phyloP scores from a whole-genome alignment of 345 rosid species.

The Arabis hirsuta region DNA sequence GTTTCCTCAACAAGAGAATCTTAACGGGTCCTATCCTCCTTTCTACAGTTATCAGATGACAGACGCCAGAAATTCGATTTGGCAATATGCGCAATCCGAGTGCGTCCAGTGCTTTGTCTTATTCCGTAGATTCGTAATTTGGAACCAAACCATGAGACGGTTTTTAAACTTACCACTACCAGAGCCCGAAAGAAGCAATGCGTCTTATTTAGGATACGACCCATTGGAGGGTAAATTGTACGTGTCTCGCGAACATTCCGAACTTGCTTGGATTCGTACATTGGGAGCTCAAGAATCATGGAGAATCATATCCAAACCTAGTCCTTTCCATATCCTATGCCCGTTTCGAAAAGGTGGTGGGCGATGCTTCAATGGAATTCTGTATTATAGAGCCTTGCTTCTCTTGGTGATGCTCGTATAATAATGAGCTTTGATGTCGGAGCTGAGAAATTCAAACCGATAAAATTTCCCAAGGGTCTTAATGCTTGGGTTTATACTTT shows the following conservation, averaged over 20 bases:
- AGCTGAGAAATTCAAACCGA: constrained; percentile 1
- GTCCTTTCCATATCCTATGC: too few species aligned
- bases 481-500: accelerated
- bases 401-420: background rate
- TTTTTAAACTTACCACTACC: background rate
- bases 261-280: background rate
- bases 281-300: constrained; percentile 9
- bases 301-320: background rate
- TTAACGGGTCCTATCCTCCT: background rate
- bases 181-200: background rate
- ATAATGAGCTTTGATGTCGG: constrained; percentile 8
- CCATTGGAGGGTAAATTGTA: background rate
- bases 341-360: background rate
- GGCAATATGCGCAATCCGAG: too few species aligned
- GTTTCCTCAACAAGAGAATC: constrained; percentile 4
- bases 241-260: background rate
- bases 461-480: background rate
- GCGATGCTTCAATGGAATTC: constrained; percentile 7
- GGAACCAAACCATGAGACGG: background rate
- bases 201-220: constrained; percentile 4
- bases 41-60: background rate
- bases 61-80: too few species aligned
- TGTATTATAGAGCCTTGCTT: background rate
- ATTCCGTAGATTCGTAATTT: too few species aligned
- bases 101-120: background rate